Evolutionary conservation across 495 filamentous ascomycete genomes (phyloP), one percentile per base, ranked within the genome.

Genomic region (Apiosordaria backusii): DNA sequence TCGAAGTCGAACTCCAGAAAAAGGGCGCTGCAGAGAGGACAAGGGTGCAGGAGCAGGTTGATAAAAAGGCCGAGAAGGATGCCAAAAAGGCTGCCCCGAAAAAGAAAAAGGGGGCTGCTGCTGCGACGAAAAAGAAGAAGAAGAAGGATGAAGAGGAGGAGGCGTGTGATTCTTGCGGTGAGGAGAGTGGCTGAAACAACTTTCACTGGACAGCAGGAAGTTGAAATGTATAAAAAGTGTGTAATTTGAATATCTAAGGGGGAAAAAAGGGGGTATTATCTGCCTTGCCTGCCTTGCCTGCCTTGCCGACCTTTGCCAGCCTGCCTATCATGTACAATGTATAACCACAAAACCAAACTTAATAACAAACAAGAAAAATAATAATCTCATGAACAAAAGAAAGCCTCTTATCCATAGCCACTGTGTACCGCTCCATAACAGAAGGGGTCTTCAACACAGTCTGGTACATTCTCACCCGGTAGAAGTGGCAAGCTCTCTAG

Each of bases 11-110:
- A 67, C 93, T 97, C 72, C 75, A 80, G 15, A 86, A 86, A 61
- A 77, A 88, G 71, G 95, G 95, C 13, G 77, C 74, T 5, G 80
- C 65, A 19, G 91, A 94, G 76, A 82, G 96, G 52, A 80, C 83
- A 68, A 93, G 89, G 77, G 83, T 91, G 60, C 85, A 89, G 75
- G 89, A 89, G 35, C 88, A 91, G 78, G 89, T 90, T 57, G 86
- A 93, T 66, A 84, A 83, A 74, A 83, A 82, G 73, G 71, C 68
- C 0, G 75, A 70, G 35, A 78, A 76, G 64, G 83, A 85, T 58
- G 79, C 79, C 63, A 88, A 87, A 68, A 84, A 85, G 74, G 83
- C 80, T 53, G 50, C 55, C 18, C 18, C 18, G 6, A 61, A 50
- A 45, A 21, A 21, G 63, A 52, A 57, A 63, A 79, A 79, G 66